These are phyloP conservation scores for Hypoxylon crocopeplum DNA, from an alignment of 495 filamentous ascomycete species.

Conservation along the genomic window DNA sequence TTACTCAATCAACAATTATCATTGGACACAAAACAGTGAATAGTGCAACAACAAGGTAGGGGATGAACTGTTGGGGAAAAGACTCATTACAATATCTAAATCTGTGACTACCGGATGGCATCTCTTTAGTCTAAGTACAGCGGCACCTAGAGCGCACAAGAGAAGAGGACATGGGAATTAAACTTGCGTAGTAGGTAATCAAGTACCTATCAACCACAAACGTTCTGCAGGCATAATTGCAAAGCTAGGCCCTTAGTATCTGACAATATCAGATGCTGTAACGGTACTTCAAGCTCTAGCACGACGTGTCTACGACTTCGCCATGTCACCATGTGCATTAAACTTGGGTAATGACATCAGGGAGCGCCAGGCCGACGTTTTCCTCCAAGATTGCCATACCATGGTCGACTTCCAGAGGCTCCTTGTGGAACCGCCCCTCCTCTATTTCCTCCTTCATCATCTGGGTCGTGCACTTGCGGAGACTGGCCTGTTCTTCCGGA, in stretches of 20 bases:
- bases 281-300: not conserved
- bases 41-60: no score
- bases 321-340: conserved; percentile 12
- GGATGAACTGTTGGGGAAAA: no score
- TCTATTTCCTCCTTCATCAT: conserved; percentile 25
- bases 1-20: no score
- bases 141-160: no score
- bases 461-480: not conserved
- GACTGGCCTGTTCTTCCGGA: conserved; percentile 27
- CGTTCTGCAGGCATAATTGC: no score
- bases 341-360: conserved; percentile 58
- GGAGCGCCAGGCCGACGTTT: conserved; percentile 55
- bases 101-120: no score
- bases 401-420: conserved; percentile 50
- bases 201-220: no score
- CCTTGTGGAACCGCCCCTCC: conserved; percentile 31
- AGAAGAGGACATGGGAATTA: not conserved
- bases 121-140: no score
- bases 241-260: not conserved
- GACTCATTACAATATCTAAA: no score
- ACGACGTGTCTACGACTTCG: not conserved
- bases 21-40: no score
- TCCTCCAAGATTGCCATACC: conserved; percentile 68
- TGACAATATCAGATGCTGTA: not conserved
- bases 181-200: not conserved